Percentiles rank a stretch among this genome's conserved stretches.
Evolutionary conservation across 192 early-diverging fungal genomes (phyloP).

Genomic region (Pecoramyces ruminantium): DNA sequence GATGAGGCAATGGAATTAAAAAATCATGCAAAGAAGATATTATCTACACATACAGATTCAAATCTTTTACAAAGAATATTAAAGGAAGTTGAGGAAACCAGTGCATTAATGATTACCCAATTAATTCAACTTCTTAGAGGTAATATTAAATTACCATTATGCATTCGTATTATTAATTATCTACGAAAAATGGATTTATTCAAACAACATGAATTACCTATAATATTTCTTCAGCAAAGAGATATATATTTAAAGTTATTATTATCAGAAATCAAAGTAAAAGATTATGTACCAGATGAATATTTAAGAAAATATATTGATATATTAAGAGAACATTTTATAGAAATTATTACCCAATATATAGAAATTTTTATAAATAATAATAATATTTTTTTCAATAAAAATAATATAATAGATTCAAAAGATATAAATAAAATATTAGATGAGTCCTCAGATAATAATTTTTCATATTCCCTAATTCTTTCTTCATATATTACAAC

Average conservation of each 20-base stretch:
- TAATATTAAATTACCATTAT: conserved; percentile 55
- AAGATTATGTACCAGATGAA: conserved; percentile 30
- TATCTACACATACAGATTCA: conserved; percentile 32
- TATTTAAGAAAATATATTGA: conserved; percentile 63
- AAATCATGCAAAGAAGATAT: conserved; percentile 38
- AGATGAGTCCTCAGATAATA: conserved; percentile 7
- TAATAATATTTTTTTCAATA: conserved; percentile 14
- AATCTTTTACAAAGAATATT: conserved; percentile 37
- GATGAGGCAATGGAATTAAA: conserved; percentile 70
- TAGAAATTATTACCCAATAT: conserved; percentile 70
- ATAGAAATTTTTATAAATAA: conserved; percentile 46
- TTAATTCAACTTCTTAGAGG: conserved; percentile 45
- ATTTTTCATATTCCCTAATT: conserved; percentile 7
- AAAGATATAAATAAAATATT: neutral
- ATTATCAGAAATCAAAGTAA: neutral
- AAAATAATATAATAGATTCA: neutral
- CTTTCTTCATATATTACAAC: conserved; percentile 47
- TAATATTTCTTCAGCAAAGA: conserved; percentile 57
- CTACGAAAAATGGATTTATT: conserved; percentile 54
- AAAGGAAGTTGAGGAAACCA: conserved; percentile 34
- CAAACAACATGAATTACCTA: conserved; percentile 48
- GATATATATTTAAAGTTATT: conserved; percentile 30
- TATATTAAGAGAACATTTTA: conserved; percentile 56
- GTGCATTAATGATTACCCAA: conserved; percentile 53
- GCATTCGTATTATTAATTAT: conserved; percentile 61